Percentiles rank a stretch among this genome's conserved stretches.
Evolutionary conservation across 495 filamentous ascomycete species (phyloP).

Genomic region (Neurospora sp.): DNA sequence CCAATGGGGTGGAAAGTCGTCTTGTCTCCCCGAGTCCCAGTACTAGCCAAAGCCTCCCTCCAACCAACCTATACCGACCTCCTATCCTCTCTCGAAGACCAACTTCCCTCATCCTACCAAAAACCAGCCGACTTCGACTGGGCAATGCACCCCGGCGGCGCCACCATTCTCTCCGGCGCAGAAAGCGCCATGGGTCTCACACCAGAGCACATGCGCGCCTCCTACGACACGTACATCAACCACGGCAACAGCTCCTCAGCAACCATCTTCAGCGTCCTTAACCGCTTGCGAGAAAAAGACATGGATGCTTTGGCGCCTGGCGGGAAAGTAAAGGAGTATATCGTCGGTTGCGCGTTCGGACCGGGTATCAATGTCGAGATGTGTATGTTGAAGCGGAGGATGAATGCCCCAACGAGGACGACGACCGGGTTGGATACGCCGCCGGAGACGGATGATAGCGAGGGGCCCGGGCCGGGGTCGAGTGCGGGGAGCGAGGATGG

Average conservation of each 20-base stretch:
- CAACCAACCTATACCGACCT: slow-evolving; percentile 40
- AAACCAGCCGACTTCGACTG: slow-evolving; percentile 50
- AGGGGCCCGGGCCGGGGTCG: slow-evolving; percentile 9
- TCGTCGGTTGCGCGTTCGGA: slow-evolving; percentile 57
- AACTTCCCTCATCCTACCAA: slow-evolving; percentile 31
- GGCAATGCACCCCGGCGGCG: slow-evolving; percentile 58
- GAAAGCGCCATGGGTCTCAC: slow-evolving; percentile 44
- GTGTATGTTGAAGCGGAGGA: slow-evolving; percentile 44
- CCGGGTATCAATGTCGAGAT: slow-evolving; percentile 56
- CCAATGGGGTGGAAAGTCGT: slow-evolving; percentile 53
- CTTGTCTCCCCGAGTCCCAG: slow-evolving; percentile 47
- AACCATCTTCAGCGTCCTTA: slow-evolving; percentile 51
- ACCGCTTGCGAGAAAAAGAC: slow-evolving; percentile 46
- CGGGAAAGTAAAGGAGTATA: slow-evolving; percentile 38
- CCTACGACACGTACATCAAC: slow-evolving; percentile 52
- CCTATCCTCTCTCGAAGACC: slow-evolving; percentile 27
- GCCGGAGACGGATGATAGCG: slow-evolving; percentile 39
- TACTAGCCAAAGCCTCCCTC: slow-evolving; percentile 37
- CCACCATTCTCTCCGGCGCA: slow-evolving; percentile 52
- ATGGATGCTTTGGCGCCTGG: slow-evolving; percentile 42
- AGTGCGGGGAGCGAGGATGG: slow-evolving; percentile 26
- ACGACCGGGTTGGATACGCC: slow-evolving; percentile 27
- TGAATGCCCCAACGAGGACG: slow-evolving; percentile 5
- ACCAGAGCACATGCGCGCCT: slow-evolving; percentile 48
- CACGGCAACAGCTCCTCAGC: slow-evolving; percentile 53